These are phyloP conservation scores for Discostella pseudostelligera DNA, from an alignment of 108 stramenopile genomes.

Conservation along the genomic window DNA sequence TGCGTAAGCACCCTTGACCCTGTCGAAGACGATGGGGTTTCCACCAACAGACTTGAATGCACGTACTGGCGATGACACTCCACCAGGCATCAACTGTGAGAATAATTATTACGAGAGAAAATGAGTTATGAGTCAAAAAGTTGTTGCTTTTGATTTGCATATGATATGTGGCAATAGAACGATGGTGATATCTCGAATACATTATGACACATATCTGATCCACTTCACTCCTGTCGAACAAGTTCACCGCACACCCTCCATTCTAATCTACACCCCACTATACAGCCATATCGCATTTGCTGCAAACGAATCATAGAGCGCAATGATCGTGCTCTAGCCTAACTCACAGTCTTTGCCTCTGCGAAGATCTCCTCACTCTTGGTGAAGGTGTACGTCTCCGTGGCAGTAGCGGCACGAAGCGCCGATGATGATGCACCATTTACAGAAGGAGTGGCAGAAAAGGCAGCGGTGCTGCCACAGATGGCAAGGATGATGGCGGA, in stretches of 20 bases:
- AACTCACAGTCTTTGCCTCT: slow-evolving; percentile 79
- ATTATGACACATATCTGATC: too few relatives aligned
- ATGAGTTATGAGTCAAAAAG: background rate
- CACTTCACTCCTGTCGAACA: too few relatives aligned
- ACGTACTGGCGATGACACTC: slow-evolving; percentile 96
- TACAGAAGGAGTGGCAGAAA: slow-evolving; percentile 42
- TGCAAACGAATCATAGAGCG: slow-evolving; percentile 18
- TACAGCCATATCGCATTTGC: background rate
- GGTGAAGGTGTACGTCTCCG: slow-evolving; percentile 68
- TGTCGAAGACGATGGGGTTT: slow-evolving; percentile 96
- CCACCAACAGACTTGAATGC: slow-evolving; percentile 98
- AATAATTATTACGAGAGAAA: slow-evolving; percentile 6
- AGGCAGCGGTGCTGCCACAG: slow-evolving; percentile 62
- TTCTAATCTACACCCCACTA: slow-evolving; percentile 19
- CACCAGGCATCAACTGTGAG: slow-evolving; percentile 95
- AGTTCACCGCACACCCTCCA: too few relatives aligned
- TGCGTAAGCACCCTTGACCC: slow-evolving; percentile 97
- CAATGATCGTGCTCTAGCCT: background rate
- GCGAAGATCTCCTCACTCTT: slow-evolving; percentile 89
- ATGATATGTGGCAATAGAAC: too few relatives aligned
- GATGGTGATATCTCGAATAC: too few relatives aligned
- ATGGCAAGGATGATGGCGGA: slow-evolving; percentile 52
- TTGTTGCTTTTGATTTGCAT: too few relatives aligned
- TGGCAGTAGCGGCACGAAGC: slow-evolving; percentile 39
- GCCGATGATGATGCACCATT: slow-evolving; percentile 22